A percentile compares a stretch with the other conserved stretches of the same genome.
phyloP scores from a whole-genome alignment of 371 early-diverging fungal species.

The Mortierella sp. region DNA sequence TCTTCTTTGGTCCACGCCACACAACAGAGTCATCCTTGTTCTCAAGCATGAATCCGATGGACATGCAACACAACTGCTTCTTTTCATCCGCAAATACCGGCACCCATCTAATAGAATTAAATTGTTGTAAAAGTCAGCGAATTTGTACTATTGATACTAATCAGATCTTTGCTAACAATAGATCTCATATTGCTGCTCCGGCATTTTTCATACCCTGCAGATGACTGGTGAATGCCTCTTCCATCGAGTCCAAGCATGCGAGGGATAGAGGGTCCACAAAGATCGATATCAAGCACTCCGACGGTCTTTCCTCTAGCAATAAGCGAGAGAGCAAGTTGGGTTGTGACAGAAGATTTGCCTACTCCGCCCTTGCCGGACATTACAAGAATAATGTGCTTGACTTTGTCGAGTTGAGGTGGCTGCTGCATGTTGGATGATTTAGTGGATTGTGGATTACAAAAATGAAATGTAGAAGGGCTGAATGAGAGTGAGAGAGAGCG shows the following conservation, averaged over 20 bases:
- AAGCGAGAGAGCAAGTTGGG: constrained; percentile 74
- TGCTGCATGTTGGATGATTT: constrained; percentile 30
- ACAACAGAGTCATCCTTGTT: constrained; percentile 90
- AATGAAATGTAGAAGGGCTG: neutral
- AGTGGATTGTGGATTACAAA: neutral
- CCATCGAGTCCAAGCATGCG: constrained; percentile 86
- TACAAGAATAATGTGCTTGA: constrained; percentile 84
- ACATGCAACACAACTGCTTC: constrained; percentile 78
- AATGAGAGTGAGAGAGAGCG: neutral
- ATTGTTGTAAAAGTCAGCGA: neutral
- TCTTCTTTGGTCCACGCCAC: constrained; percentile 97
- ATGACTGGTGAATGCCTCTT: constrained; percentile 81
- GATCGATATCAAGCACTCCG: constrained; percentile 94
- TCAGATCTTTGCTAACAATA: neutral
- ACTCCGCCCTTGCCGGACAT: constrained; percentile 98
- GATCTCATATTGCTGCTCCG: neutral
- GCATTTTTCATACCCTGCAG: constrained; percentile 64
- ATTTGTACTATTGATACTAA: neutral
- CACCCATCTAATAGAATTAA: constrained; percentile 76
- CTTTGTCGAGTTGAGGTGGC: constrained; percentile 56
- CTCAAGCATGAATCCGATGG: constrained; percentile 90
- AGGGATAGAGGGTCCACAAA: constrained; percentile 94
- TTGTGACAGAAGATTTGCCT: constrained; percentile 86
- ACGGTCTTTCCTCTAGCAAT: constrained; percentile 70
- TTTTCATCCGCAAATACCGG: constrained; percentile 90